These are phyloP conservation scores for Secale cereale DNA, from an alignment of 176 grass and related monocot genomes.

Conservation along the genomic window DNA sequence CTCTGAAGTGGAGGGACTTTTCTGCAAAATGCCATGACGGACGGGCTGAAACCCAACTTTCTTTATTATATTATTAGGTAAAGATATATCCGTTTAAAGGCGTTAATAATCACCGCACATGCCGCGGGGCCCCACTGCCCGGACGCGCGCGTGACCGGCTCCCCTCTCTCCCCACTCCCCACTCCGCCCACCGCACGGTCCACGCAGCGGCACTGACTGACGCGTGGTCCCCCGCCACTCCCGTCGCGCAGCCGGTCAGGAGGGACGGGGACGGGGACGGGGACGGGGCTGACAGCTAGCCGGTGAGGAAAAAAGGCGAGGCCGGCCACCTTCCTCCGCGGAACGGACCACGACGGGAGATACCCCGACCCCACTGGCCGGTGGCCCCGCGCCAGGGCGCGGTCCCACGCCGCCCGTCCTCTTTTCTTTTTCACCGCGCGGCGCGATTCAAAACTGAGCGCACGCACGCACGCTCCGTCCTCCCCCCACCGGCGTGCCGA, in stretches of 20 bases:
- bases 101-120: slow-evolving; percentile 12
- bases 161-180: background rate
- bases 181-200: background rate
- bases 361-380: background rate
- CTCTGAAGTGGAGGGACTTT: no score
- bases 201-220: background rate
- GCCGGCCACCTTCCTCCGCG: background rate
- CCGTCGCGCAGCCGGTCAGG: background rate
- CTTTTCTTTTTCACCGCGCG: background rate
- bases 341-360: background rate
- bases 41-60: no score
- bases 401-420: background rate
- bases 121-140: background rate
- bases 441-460: background rate
- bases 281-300: background rate
- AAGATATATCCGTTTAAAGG: background rate
- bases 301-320: slow-evolving; percentile 29
- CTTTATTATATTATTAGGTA: no score
- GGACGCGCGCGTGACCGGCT: background rate
- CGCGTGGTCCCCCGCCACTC: background rate
- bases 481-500: background rate
- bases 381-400: accelerated
- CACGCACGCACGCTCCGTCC: background rate
- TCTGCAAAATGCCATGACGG: no score
- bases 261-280: no score